These are phyloP conservation scores for Allium cepa DNA, from an alignment of 106 monocot species.

Conservation along the genomic window DNA sequence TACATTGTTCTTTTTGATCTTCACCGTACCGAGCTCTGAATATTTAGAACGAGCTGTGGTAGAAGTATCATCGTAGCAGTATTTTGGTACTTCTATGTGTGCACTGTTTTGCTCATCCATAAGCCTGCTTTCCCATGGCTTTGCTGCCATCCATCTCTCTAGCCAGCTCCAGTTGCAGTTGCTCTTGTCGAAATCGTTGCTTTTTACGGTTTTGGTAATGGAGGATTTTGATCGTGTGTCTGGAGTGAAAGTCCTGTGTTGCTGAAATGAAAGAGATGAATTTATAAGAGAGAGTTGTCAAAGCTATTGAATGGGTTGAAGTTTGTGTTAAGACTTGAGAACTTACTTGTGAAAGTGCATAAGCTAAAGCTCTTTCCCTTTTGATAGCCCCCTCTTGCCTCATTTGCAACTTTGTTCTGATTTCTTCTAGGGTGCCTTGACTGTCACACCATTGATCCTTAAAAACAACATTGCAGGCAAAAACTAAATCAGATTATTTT, in stretches of 20 bases:
- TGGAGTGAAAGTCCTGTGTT: slow-evolving; percentile 20
- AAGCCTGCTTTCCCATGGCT: slow-evolving; percentile 55
- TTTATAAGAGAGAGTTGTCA: not conserved
- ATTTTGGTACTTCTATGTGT: slow-evolving; percentile 17
- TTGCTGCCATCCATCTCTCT: slow-evolving; percentile 61
- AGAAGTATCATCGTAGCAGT: not conserved
- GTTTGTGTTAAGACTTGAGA: not conserved
- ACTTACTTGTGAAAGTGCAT: slow-evolving; percentile 43
- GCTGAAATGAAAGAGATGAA: slow-evolving; percentile 21
- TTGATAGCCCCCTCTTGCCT: slow-evolving; percentile 59
- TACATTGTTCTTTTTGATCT: slow-evolving; percentile 49
- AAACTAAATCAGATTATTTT: not conserved
- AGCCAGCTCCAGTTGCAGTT: slow-evolving; percentile 39
- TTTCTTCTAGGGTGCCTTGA: slow-evolving; percentile 53
- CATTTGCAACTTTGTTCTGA: slow-evolving; percentile 54
- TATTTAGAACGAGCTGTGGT: not conserved
- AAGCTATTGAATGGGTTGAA: not conserved
- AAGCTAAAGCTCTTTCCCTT: slow-evolving; percentile 74
- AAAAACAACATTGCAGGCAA: slow-evolving; percentile 2
- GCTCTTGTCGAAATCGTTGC: slow-evolving; percentile 1
- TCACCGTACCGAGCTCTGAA: not conserved
- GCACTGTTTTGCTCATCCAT: too few relatives aligned
- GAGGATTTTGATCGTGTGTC: slow-evolving; percentile 13
- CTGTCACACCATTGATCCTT: slow-evolving; percentile 82
- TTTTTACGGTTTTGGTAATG: slow-evolving; percentile 10